Evolutionary conservation across 2,329 filamentous ascomycete species (phyloP), one percentile per base, ranked within the genome.

Genomic region (Botrytis byssoidea): DNA sequence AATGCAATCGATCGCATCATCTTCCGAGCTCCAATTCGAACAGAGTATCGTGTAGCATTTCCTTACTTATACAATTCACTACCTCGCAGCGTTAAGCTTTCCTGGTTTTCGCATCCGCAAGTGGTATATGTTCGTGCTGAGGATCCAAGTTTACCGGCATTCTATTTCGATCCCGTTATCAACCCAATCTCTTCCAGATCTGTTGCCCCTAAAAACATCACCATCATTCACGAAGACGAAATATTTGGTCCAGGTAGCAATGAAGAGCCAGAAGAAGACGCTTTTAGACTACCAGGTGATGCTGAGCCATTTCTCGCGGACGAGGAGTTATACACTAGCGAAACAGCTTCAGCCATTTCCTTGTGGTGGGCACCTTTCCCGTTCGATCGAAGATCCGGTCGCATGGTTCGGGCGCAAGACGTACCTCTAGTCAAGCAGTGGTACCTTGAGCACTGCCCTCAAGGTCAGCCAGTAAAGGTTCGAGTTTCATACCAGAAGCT

Each of bases 1-100:
- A 99, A 99, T 81, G 96, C 96, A 48, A 99, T 99, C 79, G 96
- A 99, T 81, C 93, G 97, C 78, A 99, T 99, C 83, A 99, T 99
- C 78, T 99, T 99, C 87, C 92, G 96, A 77, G 92, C 93, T 65
- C 95, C 95, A 0, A 97, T 98, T 77, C 91, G 95, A 78, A 99
- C 95, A 14, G 96, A 99, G 83, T 98, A 97, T 80, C 91, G 95
- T 64, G 96, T 99, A 61, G 94, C 94, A 0, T 98, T 93, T 82
- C 96, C 96, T 0, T 98, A 92, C 82, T 87, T 99, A 9, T 99
- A 99, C 85, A 99, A 99, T 82, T 97, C 95, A 29, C 87, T 99
- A 9, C 97, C 96, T 2, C 89, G 97, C 79, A 98, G 96, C 80
- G 96, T 99, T 44, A 93, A 95, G 81, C 86, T 98, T 63, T 92